Evolutionary conservation across 768 basidiomycete species (phyloP).

Genomic region (Phanerodontia chrysosporium): DNA sequence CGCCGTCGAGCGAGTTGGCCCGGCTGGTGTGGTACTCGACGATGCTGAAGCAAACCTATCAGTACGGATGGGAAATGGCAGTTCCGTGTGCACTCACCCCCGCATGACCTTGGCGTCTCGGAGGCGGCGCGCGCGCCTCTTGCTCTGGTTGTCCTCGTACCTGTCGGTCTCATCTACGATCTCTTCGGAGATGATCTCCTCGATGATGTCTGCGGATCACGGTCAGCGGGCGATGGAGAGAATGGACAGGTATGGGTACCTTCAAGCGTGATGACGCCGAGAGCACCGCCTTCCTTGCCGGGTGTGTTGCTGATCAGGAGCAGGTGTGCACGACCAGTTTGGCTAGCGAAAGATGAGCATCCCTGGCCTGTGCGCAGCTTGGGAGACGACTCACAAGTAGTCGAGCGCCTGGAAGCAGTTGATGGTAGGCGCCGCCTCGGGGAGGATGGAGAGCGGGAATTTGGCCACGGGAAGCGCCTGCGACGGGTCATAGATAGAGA

Average conservation of each 20-base stretch:
- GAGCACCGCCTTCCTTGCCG: constrained; percentile 75
- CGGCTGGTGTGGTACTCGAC: constrained; percentile 22
- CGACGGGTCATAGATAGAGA: constrained; percentile 87
- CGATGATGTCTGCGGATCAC: constrained; percentile 59
- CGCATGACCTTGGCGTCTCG: constrained; percentile 77
- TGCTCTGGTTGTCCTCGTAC: constrained; percentile 83
- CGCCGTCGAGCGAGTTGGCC: constrained; percentile 13
- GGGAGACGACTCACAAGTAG: constrained; percentile 64
- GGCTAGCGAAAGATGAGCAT: constrained; percentile 41
- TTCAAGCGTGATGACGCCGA: constrained; percentile 90
- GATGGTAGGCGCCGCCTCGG: constrained; percentile 84
- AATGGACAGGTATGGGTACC: constrained; percentile 34
- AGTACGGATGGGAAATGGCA: not conserved
- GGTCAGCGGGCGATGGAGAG: not conserved
- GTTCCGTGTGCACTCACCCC: constrained; percentile 43
- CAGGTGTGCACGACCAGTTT: constrained; percentile 92
- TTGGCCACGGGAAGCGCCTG: constrained; percentile 66
- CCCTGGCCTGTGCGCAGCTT: too few relatives aligned
- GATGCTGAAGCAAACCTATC: constrained; percentile 15
- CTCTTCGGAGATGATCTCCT: constrained; percentile 95
- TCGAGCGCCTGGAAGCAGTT: constrained; percentile 95
- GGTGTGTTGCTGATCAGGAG: constrained; percentile 82
- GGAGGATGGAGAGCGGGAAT: constrained; percentile 78
- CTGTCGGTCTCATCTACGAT: constrained; percentile 94
- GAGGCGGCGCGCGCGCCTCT: constrained; percentile 63